These are phyloP conservation scores for Globisporangium viniferum DNA, from an alignment of 352 stramenopile genomes.

Conservation along the genomic window DNA sequence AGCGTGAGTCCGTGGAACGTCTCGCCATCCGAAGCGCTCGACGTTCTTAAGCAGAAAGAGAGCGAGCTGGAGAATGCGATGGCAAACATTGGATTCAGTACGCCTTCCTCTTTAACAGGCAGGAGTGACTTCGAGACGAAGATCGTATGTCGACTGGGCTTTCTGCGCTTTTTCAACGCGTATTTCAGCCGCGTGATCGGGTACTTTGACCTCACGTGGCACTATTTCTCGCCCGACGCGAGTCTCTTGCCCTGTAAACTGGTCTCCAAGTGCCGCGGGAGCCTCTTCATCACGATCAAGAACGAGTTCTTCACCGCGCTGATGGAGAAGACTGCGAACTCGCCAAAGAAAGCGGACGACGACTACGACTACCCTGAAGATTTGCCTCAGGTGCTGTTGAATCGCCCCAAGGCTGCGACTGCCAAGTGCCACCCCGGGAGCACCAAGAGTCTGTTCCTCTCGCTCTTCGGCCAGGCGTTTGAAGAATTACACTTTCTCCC, in stretches of 20 bases:
- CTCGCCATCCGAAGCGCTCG: conserved; percentile 31
- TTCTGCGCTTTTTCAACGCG: conserved; percentile 75
- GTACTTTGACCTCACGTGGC: conserved; percentile 81
- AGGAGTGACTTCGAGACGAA: conserved; percentile 6
- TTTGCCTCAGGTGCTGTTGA: conserved; percentile 78
- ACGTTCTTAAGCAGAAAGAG: conserved; percentile 20
- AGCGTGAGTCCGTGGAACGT: conserved; percentile 66
- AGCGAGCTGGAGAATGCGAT: conserved; percentile 7
- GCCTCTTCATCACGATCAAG: conserved; percentile 79
- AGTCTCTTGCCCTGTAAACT: conserved; percentile 37
- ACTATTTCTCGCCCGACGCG: conserved; percentile 49
- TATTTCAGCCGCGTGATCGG: conserved; percentile 59
- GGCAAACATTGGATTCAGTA: background rate
- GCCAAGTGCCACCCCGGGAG: conserved; percentile 69
- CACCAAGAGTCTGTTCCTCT: conserved; percentile 65
- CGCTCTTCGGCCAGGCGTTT: conserved; percentile 84
- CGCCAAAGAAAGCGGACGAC: conserved; percentile 79
- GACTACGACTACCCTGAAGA: conserved; percentile 93
- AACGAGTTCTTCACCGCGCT: conserved; percentile 68
- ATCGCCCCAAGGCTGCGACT: conserved; percentile 79
- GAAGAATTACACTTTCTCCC: conserved; percentile 85
- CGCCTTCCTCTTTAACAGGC: background rate
- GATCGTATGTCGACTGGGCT: conserved; percentile 49
- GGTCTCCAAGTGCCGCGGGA: conserved; percentile 57
- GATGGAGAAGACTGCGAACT: conserved; percentile 74